Evolutionary conservation across 106 monocot genomes (phyloP).

Genomic region (Acorus gramineus): DNA sequence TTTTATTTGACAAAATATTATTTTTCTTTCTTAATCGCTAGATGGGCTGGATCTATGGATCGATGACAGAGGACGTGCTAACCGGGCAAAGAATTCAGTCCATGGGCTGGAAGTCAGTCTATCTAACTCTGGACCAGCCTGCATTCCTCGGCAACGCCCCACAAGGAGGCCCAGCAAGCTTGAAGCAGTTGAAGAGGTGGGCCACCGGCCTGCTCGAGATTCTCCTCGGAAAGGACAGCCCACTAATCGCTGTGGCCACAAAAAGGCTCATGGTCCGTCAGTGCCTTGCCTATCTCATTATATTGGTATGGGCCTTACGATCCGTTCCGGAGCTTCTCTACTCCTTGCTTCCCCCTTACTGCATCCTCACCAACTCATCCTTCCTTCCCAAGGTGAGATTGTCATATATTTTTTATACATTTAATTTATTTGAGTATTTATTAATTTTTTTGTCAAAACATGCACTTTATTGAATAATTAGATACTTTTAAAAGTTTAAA

Average conservation of each 20-base stretch:
- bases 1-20: too few species aligned
- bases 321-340: constrained; percentile 12
- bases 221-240: constrained; percentile 1
- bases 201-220: constrained; percentile 5
- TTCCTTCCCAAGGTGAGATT: constrained; percentile 12
- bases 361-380: constrained; percentile 1
- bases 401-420: too few species aligned
- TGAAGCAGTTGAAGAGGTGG: constrained; percentile 13
- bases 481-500: too few species aligned
- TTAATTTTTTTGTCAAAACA: too few species aligned
- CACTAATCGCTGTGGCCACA: background rate
- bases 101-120: constrained; percentile 17
- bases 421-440: too few species aligned
- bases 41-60: constrained; percentile 18
- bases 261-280: constrained; percentile 7
- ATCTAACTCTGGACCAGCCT: background rate
- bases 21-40: background rate
- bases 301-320: constrained; percentile 1
- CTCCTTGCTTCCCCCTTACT: constrained; percentile 2
- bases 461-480: too few species aligned
- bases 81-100: constrained; percentile 11
- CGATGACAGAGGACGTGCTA: constrained; percentile 2
- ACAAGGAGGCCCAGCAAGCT: background rate
- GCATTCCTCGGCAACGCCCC: constrained; percentile 13
- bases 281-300: constrained; percentile 2